A percentile compares a stretch with the other conserved stretches of the same genome.
phyloP scores from a whole-genome alignment of 176 grass and related monocot genomes.

The Avena eriantha region DNA sequence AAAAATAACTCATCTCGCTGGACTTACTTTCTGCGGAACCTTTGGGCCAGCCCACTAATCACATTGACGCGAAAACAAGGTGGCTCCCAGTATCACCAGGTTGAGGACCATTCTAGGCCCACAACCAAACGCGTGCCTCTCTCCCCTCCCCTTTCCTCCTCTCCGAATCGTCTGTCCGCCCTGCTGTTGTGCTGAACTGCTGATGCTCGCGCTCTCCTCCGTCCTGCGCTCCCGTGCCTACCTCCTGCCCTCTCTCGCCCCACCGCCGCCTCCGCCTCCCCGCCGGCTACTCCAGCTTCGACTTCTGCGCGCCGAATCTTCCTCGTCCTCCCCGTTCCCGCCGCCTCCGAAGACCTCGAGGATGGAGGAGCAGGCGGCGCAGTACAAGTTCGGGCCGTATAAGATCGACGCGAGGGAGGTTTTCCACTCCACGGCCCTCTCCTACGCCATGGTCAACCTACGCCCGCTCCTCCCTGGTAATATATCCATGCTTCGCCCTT shows the following conservation, averaged over 20 bases:
- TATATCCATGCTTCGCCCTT: not conserved
- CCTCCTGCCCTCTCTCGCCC: not conserved
- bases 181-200: not conserved
- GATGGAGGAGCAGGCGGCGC: conserved; percentile 35
- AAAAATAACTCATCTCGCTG: no score
- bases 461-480: conserved; percentile 78
- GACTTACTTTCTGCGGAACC: no score
- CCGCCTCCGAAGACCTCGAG: not conserved
- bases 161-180: not conserved
- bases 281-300: not conserved
- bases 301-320: not conserved
- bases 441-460: conserved; percentile 94
- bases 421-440: conserved; percentile 76
- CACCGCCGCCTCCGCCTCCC: conserved; percentile 9
- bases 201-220: conserved; percentile 6
- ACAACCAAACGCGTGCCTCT: not conserved
- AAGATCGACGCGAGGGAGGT: conserved; percentile 79
- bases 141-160: not conserved
- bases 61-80: no score
- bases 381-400: conserved; percentile 79
- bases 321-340: not conserved
- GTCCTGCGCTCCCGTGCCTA: not conserved
- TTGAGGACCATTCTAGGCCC: not conserved
- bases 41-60: not conserved
- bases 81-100: not conserved